These are phyloP conservation scores for Colletotrichum sp. DNA, from an alignment of 2,329 filamentous ascomycete species.

Conservation along the genomic window DNA sequence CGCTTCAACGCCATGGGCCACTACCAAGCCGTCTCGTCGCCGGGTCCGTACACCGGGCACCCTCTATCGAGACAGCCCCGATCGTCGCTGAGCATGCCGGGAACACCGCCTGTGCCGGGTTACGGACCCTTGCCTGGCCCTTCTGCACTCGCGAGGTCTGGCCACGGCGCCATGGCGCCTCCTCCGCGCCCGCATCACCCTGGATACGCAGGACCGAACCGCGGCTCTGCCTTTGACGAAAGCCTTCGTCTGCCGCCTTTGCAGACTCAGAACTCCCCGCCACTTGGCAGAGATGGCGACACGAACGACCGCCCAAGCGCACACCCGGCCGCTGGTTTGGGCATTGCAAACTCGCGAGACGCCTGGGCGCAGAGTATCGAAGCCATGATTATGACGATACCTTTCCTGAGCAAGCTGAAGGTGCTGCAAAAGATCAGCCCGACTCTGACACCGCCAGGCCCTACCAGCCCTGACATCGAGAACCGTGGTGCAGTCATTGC, in stretches of 20 bases:
- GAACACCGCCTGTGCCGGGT: constrained; percentile 26
- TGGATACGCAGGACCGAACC: constrained; percentile 33
- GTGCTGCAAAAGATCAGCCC: constrained; percentile 79
- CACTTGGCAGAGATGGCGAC: constrained; percentile 11
- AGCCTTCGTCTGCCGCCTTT: constrained; percentile 60
- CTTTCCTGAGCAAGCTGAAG: constrained; percentile 77
- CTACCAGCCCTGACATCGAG: constrained; percentile 36
- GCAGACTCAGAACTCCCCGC: constrained; percentile 45
- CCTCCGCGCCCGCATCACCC: constrained; percentile 54
- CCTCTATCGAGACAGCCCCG: constrained; percentile 7
- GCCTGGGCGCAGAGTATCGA: constrained; percentile 57
- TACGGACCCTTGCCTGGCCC: constrained; percentile 32
- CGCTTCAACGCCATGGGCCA: constrained; percentile 54
- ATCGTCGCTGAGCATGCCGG: constrained; percentile 26
- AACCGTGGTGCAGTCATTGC: constrained; percentile 81
- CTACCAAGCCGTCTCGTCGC: constrained; percentile 31
- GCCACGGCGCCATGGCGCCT: constrained; percentile 54
- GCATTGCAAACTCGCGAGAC: constrained; percentile 27
- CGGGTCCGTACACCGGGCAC: constrained; percentile 15
- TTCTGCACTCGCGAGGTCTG: constrained; percentile 5
- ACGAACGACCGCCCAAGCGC: constrained; percentile 12
- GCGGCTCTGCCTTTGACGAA: constrained; percentile 50
- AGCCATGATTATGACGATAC: constrained; percentile 77
- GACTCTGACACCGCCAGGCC: constrained; percentile 52
- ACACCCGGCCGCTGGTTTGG: constrained; percentile 30